Percentiles rank a stretch among this genome's conserved stretches.
Evolutionary conservation across 768 basidiomycete species (phyloP).

Genomic region (Lenzites betulinus): DNA sequence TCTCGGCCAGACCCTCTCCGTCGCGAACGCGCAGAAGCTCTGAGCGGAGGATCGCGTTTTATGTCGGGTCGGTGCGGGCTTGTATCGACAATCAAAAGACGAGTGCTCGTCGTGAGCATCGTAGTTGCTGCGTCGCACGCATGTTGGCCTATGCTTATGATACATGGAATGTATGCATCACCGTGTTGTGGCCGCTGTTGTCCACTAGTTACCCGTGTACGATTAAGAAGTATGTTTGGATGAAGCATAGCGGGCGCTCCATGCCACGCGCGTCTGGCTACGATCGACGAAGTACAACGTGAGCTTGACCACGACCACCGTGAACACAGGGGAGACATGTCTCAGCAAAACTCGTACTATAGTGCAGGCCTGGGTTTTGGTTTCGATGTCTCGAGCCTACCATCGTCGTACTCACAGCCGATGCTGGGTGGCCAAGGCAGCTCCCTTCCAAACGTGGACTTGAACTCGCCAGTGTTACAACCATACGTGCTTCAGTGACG

Average conservation of each 20-base stretch:
- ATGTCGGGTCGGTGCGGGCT: conserved; percentile 5
- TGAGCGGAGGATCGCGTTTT: conserved; percentile 37
- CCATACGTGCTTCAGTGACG: too few species aligned
- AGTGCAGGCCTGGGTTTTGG: neutral
- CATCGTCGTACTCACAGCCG: conserved; percentile 11
- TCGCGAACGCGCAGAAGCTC: conserved; percentile 63
- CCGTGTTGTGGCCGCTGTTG: neutral
- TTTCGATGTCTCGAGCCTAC: conserved; percentile 8
- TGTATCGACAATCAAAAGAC: conserved; percentile 14
- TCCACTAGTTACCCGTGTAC: neutral
- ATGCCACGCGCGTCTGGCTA: too few species aligned
- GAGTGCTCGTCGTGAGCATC: neutral
- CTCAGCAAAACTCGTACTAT: conserved; percentile 7
- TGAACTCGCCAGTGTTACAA: too few species aligned
- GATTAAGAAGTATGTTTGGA: neutral
- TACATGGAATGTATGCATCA: conserved; percentile 19
- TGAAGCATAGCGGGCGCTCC: too few species aligned
- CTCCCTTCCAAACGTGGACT: conserved; percentile 5
- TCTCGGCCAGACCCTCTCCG: conserved; percentile 64
- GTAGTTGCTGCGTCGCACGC: conserved; percentile 10
- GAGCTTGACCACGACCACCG: neutral
- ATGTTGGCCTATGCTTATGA: conserved; percentile 14
- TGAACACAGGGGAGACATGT: neutral
- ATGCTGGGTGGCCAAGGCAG: conserved; percentile 7
- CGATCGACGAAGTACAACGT: too few species aligned